Percentiles rank a stretch among this genome's conserved stretches.
phyloP scores from a whole-genome alignment of 2,329 filamentous ascomycete species.

The Colletotrichum sp. region DNA sequence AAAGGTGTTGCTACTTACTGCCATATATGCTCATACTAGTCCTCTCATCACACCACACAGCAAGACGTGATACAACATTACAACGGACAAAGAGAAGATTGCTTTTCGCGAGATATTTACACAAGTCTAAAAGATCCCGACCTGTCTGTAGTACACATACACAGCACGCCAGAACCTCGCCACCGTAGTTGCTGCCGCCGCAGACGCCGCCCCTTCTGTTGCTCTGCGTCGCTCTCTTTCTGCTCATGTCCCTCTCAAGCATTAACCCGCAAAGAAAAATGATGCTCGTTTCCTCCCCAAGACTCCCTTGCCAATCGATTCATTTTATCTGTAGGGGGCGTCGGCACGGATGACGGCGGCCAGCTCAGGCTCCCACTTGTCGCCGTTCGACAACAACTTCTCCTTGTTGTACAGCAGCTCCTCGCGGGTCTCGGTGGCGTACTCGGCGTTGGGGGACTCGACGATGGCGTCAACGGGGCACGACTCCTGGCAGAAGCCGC shows the following conservation, averaged over 20 bases:
- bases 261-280: constrained; percentile 5
- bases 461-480: constrained; percentile 95
- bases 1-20: neutral
- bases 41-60: neutral
- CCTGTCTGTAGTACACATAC: constrained; percentile 21
- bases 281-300: neutral
- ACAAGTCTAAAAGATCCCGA: constrained; percentile 16
- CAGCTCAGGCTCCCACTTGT: constrained; percentile 98
- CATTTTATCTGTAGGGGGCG: constrained; percentile 80
- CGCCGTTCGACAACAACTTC: constrained; percentile 86
- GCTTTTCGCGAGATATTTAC: constrained; percentile 22
- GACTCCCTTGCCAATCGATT: neutral
- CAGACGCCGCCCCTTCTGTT: neutral
- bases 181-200: neutral
- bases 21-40: neutral
- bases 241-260: neutral
- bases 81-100: constrained; percentile 17
- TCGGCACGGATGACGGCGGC: constrained; percentile 92
- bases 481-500: constrained; percentile 98
- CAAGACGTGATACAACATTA: neutral
- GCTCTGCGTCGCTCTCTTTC: neutral
- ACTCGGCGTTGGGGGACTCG: constrained; percentile 68
- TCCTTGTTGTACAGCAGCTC: constrained; percentile 98
- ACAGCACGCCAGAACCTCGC: constrained; percentile 3
- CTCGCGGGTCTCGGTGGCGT: constrained; percentile 75